phyloP scores from a whole-genome alignment of 2,329 filamentous ascomycete genomes.

The Colletotrichum spinosum region DNA sequence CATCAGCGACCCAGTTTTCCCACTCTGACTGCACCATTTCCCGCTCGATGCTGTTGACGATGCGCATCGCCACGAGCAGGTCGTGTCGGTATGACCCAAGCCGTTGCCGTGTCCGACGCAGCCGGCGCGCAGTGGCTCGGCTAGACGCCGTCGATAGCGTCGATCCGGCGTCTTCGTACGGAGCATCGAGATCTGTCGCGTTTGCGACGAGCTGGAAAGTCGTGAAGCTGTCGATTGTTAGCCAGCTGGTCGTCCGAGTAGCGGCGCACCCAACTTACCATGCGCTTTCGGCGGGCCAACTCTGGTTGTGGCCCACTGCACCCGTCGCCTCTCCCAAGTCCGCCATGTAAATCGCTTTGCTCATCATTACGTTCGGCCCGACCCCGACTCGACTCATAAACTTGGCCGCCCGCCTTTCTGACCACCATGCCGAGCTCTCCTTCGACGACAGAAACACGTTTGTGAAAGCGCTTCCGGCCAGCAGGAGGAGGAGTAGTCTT shows the following conservation, averaged over 20 bases:
- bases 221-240: conserved; percentile 59
- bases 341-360: conserved; percentile 83
- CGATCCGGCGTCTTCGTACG: conserved; percentile 64
- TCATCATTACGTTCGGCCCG: conserved; percentile 82
- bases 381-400: conserved; percentile 89
- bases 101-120: conserved; percentile 84
- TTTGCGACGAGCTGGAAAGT: conserved; percentile 72
- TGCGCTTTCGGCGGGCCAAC: conserved; percentile 60
- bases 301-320: conserved; percentile 45
- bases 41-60: conserved; percentile 89
- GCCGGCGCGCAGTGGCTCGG: conserved; percentile 68
- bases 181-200: conserved; percentile 67
- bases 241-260: not conserved
- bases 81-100: conserved; percentile 90
- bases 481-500: conserved; percentile 75
- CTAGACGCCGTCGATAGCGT: conserved; percentile 60
- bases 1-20: conserved; percentile 90
- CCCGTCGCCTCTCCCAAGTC: conserved; percentile 78
- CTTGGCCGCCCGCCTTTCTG: conserved; percentile 80
- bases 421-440: conserved; percentile 84
- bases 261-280: conserved; percentile 51
- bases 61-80: conserved; percentile 87
- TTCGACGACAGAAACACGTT: conserved; percentile 83
- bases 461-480: conserved; percentile 75
- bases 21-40: conserved; percentile 90